Conservation (phyloP, 2,329 filamentous ascomycete species). For the Mariannaea sp. region DNA sequence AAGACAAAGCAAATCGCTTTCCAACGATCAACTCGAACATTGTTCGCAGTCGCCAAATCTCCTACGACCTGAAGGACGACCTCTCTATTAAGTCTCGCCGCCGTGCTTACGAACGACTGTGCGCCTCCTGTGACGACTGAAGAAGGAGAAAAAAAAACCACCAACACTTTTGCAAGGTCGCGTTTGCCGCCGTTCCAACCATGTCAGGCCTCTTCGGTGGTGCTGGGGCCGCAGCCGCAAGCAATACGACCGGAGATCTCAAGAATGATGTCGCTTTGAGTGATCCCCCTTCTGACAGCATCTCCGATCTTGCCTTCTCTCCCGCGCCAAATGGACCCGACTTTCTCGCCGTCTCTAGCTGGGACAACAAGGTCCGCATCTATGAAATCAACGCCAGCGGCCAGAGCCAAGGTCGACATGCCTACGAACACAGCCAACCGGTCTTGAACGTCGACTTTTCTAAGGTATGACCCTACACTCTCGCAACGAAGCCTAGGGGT, state of each 20-base stretch:
- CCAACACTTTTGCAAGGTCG: background rate
- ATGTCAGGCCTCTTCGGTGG: slow-evolving; percentile 68
- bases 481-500: background rate
- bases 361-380: slow-evolving; percentile 98
- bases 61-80: background rate
- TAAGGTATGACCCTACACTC: slow-evolving; percentile 62
- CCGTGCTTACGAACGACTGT: background rate
- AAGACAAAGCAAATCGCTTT: slow-evolving; percentile 28
- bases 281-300: slow-evolving; percentile 83
- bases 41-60: background rate
- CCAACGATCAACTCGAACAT: slow-evolving; percentile 2
- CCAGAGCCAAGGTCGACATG: slow-evolving; percentile 80
- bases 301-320: slow-evolving; percentile 86
- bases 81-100: background rate
- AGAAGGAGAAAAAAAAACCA: slow-evolving; percentile 3
- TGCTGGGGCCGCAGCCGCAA: slow-evolving; percentile 56
- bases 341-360: slow-evolving; percentile 87
- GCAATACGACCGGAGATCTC: slow-evolving; percentile 85
- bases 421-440: slow-evolving; percentile 84
- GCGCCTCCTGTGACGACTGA: background rate
- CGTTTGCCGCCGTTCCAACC: slow-evolving; percentile 24
- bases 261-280: slow-evolving; percentile 83
- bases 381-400: slow-evolving; percentile 85
- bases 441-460: slow-evolving; percentile 88
- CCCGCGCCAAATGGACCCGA: slow-evolving; percentile 63